Evolutionary conservation across 73 alveolate genomes (phyloP).

Genomic region (Paramecium caudatum): DNA sequence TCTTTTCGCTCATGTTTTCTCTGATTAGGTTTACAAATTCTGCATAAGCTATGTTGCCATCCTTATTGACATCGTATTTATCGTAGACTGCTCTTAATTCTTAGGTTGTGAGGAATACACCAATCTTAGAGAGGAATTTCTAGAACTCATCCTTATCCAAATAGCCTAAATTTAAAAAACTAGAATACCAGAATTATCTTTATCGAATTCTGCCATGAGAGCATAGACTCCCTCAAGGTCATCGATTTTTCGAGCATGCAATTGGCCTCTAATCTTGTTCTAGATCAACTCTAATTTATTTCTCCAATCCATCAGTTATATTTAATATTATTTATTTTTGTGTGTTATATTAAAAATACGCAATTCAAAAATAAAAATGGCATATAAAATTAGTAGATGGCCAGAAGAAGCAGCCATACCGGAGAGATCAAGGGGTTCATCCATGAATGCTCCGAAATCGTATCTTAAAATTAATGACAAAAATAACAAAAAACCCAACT

Average conservation of each 20-base stretch:
- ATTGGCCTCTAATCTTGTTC: conserved; percentile 56
- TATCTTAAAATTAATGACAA: background rate
- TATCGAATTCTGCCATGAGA: conserved; percentile 78
- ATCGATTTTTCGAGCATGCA: conserved; percentile 40
- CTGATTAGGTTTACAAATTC: conserved; percentile 85
- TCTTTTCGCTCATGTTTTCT: conserved; percentile 80
- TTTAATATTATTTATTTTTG: background rate
- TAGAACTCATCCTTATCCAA: conserved; percentile 88
- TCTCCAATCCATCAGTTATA: conserved; percentile 53
- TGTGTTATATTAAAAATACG: too few relatives aligned
- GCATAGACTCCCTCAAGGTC: conserved; percentile 19
- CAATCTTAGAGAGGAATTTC: conserved; percentile 84
- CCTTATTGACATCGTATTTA: conserved; percentile 84
- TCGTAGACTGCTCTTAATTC: conserved; percentile 88
- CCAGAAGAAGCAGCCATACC: background rate
- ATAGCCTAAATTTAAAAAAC: background rate
- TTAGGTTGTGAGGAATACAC: conserved; percentile 85
- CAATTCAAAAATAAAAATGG: too few relatives aligned
- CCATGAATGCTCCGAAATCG: background rate
- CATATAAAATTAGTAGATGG: background rate
- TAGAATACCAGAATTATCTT: conserved; percentile 80
- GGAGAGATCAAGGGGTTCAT: background rate
- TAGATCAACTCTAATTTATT: conserved; percentile 33
- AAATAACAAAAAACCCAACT: background rate
- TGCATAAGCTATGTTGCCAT: conserved; percentile 82